phyloP scores from a whole-genome alignment of 2,329 filamentous ascomycete species.

The Colletotrichum cuscutae region DNA sequence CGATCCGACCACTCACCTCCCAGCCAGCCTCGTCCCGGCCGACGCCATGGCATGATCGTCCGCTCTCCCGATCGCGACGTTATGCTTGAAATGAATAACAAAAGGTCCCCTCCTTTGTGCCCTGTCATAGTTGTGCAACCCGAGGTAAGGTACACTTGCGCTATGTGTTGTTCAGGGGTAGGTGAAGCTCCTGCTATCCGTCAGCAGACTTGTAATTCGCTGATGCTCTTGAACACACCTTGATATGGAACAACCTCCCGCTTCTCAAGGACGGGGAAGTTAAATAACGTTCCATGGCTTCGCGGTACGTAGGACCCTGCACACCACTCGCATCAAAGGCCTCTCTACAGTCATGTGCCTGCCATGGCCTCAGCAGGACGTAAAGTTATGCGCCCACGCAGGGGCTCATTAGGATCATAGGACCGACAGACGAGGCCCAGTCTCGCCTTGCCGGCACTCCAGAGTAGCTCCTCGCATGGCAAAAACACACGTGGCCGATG shows the following conservation, averaged over 20 bases:
- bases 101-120: background rate
- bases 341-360: background rate
- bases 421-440: background rate
- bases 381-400: background rate
- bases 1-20: background rate
- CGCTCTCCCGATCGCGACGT: background rate
- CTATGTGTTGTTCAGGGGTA: background rate
- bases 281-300: background rate
- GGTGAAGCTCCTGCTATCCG: background rate
- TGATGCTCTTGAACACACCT: background rate
- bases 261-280: background rate
- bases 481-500: background rate
- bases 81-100: constrained; percentile 6
- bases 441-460: background rate
- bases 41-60: background rate
- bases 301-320: background rate
- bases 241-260: background rate
- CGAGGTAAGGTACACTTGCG: background rate
- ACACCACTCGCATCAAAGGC: background rate
- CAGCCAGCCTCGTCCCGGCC: background rate
- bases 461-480: background rate
- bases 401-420: background rate
- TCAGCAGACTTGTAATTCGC: background rate
- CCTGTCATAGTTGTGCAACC: background rate
- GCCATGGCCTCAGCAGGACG: background rate